A percentile compares a stretch with the other conserved stretches of the same genome.
Evolutionary conservation across 2,329 filamentous ascomycete species (phyloP).

Genomic region (Fusarium scirpi): DNA sequence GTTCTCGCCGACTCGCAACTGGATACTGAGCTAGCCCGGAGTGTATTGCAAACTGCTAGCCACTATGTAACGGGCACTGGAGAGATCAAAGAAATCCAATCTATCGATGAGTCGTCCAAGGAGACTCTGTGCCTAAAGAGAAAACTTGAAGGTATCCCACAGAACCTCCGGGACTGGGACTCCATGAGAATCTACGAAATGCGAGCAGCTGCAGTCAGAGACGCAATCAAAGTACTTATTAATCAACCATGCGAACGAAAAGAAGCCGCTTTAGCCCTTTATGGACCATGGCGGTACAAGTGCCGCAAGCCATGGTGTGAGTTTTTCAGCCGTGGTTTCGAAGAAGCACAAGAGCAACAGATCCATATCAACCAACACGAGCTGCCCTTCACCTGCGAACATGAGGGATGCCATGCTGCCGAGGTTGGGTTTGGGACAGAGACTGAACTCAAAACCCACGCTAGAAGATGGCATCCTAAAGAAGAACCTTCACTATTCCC

Average conservation of each 20-base stretch:
- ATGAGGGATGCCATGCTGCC: neutral
- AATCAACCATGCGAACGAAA: neutral
- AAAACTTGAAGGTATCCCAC: neutral
- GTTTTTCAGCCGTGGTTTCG: neutral
- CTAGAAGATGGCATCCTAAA: neutral
- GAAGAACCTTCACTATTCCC: neutral
- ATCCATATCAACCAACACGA: neutral
- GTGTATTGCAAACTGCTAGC: accelerated
- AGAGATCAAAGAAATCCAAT: accelerated
- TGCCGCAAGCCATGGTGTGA: neutral
- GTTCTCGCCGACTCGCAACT: neutral
- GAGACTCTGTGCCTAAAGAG: neutral
- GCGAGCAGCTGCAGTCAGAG: neutral
- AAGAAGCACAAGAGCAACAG: neutral
- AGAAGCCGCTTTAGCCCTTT: accelerated
- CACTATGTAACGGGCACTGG: accelerated
- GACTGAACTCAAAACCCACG: neutral
- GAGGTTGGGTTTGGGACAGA: neutral
- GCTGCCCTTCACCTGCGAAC: neutral
- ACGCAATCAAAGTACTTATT: neutral
- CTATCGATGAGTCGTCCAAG: accelerated
- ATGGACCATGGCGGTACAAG: neutral
- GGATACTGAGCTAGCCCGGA: neutral
- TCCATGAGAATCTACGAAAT: accelerated
- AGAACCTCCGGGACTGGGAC: neutral